phyloP scores from a whole-genome alignment of 129 eudicot genomes.

The Silybum marianum region DNA sequence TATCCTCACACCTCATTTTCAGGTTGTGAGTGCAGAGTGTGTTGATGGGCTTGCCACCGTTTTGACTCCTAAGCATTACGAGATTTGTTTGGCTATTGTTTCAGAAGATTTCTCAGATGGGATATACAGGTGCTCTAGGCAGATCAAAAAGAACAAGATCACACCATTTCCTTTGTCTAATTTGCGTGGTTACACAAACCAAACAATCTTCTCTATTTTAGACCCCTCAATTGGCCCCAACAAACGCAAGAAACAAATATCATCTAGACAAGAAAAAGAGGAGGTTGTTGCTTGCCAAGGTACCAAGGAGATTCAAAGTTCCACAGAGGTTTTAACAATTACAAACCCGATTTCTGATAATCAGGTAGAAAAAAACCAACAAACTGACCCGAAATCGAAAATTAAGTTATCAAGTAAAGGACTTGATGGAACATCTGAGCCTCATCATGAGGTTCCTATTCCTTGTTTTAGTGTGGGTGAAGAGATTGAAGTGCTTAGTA shows the following conservation, averaged over 20 bases:
- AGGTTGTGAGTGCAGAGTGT: constrained; percentile 44
- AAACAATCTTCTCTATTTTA: constrained; percentile 28
- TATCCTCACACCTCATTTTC: constrained; percentile 44
- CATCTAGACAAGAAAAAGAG: not conserved
- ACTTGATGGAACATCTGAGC: constrained; percentile 12
- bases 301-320: not conserved
- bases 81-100: constrained; percentile 33
- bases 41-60: constrained; percentile 44
- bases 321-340: not conserved
- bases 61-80: constrained; percentile 51
- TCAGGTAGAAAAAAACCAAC: constrained; percentile 7
- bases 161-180: constrained; percentile 43
- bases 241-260: not conserved
- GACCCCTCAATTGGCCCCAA: constrained; percentile 15
- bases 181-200: constrained; percentile 47
- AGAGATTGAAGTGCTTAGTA: constrained; percentile 57
- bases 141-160: constrained; percentile 32
- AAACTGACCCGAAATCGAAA: constrained; percentile 24
- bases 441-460: not conserved
- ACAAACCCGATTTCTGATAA: constrained; percentile 4
- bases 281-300: not conserved
- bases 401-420: constrained; percentile 25
- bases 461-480: constrained; percentile 32
- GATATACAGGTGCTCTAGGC: constrained; percentile 43
- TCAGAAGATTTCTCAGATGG: constrained; percentile 30